phyloP scores from a whole-genome alignment of 1,139 yeast genomes.

The Entelexis sorbosivorans region DNA sequence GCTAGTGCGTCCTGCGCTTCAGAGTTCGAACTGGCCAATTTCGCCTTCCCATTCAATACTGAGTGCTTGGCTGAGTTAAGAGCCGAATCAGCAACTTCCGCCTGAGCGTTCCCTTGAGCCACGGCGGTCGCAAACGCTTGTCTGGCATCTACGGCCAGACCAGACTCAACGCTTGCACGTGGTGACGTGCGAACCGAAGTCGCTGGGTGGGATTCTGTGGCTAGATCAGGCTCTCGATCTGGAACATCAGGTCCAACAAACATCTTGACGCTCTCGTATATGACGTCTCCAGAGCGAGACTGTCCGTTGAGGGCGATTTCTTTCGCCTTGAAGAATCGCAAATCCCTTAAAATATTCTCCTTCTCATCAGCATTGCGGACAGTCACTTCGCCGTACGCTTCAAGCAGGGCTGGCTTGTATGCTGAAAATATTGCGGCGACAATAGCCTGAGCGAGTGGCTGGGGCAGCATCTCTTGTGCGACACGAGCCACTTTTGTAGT shows the following conservation, averaged over 20 bases:
- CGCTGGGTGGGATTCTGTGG: not conserved
- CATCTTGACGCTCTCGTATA: constrained; percentile 54
- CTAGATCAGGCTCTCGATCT: constrained; percentile 1
- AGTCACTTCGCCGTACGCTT: constrained; percentile 44
- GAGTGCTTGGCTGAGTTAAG: not conserved
- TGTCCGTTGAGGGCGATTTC: constrained; percentile 51
- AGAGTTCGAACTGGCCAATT: too few relatives aligned
- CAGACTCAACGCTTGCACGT: not conserved
- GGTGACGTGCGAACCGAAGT: not conserved
- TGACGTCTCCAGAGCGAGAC: constrained; percentile 52
- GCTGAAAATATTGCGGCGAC: constrained; percentile 40
- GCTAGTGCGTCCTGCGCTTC: too few relatives aligned
- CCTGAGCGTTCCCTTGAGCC: constrained; percentile 2
- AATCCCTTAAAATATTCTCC: constrained; percentile 43
- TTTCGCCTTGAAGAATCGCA: constrained; percentile 55
- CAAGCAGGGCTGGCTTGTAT: constrained; percentile 47
- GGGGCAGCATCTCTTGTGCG: constrained; percentile 48
- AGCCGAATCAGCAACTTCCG: not conserved
- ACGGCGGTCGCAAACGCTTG: not conserved
- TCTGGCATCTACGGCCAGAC: not conserved
- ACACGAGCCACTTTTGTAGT: constrained; percentile 54
- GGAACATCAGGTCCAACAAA: constrained; percentile 31
- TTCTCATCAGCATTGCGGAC: constrained; percentile 33
- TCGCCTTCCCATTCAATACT: not conserved
- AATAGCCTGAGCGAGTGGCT: constrained; percentile 36